Base-by-base conservation (phyloP, 345 rosid genomes). In the Raphanus sativus region DNA sequence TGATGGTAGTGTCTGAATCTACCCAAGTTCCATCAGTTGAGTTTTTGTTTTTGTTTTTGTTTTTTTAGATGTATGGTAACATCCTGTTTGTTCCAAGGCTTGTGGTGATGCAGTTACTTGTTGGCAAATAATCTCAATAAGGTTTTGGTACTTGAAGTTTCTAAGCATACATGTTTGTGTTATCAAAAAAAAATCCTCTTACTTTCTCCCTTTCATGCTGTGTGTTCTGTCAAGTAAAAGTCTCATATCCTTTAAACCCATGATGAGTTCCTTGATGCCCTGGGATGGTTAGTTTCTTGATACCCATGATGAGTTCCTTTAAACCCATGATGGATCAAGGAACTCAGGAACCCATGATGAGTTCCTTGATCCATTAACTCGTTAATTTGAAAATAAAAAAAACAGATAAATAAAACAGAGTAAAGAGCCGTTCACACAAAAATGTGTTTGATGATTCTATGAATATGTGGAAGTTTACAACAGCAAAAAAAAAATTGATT, bases 71-170 rank as follows among this genome's bases (percentile, higher is more conserved):
- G 55, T 17, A 11, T 62, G 48, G 65, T 48, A 38, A 48, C 59
- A 50, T 63, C 52, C 2, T 48, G 55, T 38, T 28, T 63, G 28
- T 69, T 70, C 5, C 26, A 34, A n/a, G n/a, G n/a, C n/a, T n/a
- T 42, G 26, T 55, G 71, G 33, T 75, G 69, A 58, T 69, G 78
- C 13, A 74, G 45, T 70, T 75, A 75, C 74, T 80, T 66, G 77
- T 70, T 70, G 30, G 56, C 63, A 64, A 75, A 62, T 80, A 75
- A 62, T 62, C 30, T 21, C 32, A 40, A 40, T 10, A 40, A 48
- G 8, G 55, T 48, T 48, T 48, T 40, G 6, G 26, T 55, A 77
- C 17, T 67, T 61, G 64, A 73, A 67, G 65, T 68, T 79, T 79
- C 17, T 75, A 5, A 69, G 64, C 67, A 80, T 70, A 80, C 75